A percentile compares a stretch with the other conserved stretches of the same genome.
phyloP scores from a whole-genome alignment of 192 early-diverging fungal genomes.

The Obelidium mucronatum region DNA sequence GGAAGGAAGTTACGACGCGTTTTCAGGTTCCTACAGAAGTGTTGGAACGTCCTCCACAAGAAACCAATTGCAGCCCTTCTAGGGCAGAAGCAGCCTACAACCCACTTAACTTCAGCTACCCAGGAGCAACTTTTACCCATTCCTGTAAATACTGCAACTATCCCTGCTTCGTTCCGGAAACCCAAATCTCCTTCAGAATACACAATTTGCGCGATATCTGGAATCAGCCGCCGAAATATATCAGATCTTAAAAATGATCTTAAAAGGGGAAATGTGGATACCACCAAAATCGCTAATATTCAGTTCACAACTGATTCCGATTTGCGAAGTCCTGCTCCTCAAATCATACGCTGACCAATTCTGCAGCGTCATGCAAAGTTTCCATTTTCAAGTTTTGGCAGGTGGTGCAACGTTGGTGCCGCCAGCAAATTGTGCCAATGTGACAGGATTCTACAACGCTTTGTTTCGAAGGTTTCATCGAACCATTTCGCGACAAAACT shows the following conservation, averaged over 20 bases:
- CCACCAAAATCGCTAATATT: constrained; percentile 7
- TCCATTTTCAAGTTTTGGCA: not conserved
- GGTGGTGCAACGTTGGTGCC: not conserved
- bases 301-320: not conserved
- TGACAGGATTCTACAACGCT: not conserved
- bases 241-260: constrained; percentile 5
- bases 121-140: no score
- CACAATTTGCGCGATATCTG: not conserved
- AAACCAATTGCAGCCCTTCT: no score
- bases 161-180: not conserved
- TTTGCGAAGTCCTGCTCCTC: not conserved
- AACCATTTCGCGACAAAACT: not conserved
- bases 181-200: not conserved
- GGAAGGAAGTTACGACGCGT: not conserved
- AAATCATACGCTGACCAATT: constrained; percentile 3
- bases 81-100: no score
- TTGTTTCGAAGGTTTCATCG: not conserved
- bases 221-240: not conserved
- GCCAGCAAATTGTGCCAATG: not conserved
- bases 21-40: not conserved
- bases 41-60: not conserved
- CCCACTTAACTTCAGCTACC: no score
- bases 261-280: not conserved
- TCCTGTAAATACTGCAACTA: not conserved
- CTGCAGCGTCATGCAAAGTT: not conserved